Evolutionary conservation across 2,329 filamentous ascomycete genomes (phyloP).

Genomic region (Drechslerella stenobrocha): DNA sequence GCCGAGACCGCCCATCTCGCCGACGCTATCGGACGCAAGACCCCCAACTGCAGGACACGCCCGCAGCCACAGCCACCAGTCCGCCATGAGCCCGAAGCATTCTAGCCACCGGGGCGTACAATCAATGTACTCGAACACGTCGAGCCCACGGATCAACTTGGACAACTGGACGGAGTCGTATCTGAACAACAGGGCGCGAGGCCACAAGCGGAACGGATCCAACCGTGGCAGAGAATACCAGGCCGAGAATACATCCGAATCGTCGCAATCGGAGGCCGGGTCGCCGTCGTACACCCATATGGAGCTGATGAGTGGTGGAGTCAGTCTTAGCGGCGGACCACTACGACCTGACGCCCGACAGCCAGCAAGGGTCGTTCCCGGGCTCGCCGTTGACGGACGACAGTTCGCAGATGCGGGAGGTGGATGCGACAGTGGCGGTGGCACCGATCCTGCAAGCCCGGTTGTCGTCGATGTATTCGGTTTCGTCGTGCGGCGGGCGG

Average conservation of each 20-base stretch:
- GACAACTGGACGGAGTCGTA: slow-evolving; percentile 46
- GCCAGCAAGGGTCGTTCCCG: slow-evolving; percentile 42
- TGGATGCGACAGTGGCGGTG: slow-evolving; percentile 15
- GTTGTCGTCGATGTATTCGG: slow-evolving; percentile 41
- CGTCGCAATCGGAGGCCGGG: slow-evolving; percentile 37
- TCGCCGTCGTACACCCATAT: slow-evolving; percentile 44
- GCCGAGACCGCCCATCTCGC: slow-evolving; percentile 38
- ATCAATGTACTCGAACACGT: slow-evolving; percentile 18
- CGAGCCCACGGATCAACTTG: slow-evolving; percentile 32
- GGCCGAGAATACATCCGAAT: slow-evolving; percentile 24
- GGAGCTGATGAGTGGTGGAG: slow-evolving; percentile 13
- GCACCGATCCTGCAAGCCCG: slow-evolving; percentile 42
- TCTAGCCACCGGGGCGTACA: slow-evolving; percentile 18
- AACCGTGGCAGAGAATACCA: slow-evolving; percentile 16
- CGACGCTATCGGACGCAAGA: slow-evolving; percentile 27
- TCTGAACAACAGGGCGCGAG: slow-evolving; percentile 35
- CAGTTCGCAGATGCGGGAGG: slow-evolving; percentile 38
- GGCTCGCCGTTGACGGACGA: slow-evolving; percentile 32
- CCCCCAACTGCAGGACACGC: slow-evolving; percentile 8
- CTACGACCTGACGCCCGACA: slow-evolving; percentile 43
- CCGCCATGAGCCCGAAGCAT: slow-evolving; percentile 14
- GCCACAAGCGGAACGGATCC: slow-evolving; percentile 24
- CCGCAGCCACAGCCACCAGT: slow-evolving; percentile 26
- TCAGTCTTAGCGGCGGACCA: slow-evolving; percentile 14
- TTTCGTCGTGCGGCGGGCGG: slow-evolving; percentile 34